Conservation (phyloP, 768 basidiomycete genomes). For the Lactarius indigo region DNA sequence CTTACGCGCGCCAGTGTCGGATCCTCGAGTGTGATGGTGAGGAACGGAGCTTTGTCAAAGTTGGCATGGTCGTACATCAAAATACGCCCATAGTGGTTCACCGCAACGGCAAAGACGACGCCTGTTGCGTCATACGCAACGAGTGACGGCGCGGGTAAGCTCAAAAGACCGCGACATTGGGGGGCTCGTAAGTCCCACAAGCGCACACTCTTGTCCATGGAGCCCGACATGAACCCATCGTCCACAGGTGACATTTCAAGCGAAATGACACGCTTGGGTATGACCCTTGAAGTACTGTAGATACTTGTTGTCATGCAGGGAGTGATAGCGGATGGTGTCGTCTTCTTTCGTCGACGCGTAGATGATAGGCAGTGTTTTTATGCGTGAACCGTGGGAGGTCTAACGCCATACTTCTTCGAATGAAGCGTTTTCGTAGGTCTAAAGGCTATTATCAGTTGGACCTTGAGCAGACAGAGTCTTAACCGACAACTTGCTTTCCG, state of each 20-base stretch:
- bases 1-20: slow-evolving; percentile 67
- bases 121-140: slow-evolving; percentile 83
- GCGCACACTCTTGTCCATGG: slow-evolving; percentile 91
- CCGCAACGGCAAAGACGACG: slow-evolving; percentile 80
- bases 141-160: slow-evolving; percentile 69
- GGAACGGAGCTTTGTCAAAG: slow-evolving; percentile 91
- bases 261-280: slow-evolving; percentile 80
- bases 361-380: slow-evolving; percentile 76
- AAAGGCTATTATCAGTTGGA: slow-evolving; percentile 31
- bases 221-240: slow-evolving; percentile 94
- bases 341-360: slow-evolving; percentile 95
- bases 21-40: slow-evolving; percentile 79
- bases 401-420: slow-evolving; percentile 96
- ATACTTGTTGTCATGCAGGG: slow-evolving; percentile 94
- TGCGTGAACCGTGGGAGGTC: slow-evolving; percentile 95
- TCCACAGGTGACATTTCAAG: slow-evolving; percentile 89
- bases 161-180: slow-evolving; percentile 72
- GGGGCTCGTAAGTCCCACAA: slow-evolving; percentile 91
- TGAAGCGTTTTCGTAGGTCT: slow-evolving; percentile 75
- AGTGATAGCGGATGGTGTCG: slow-evolving; percentile 92
- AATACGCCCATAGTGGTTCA: slow-evolving; percentile 79
- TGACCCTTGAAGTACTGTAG: slow-evolving; percentile 95
- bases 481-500: slow-evolving; percentile 77
- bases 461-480: slow-evolving; percentile 23
- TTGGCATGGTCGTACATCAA: slow-evolving; percentile 82